Base-by-base conservation (phyloP, 108 stramenopile species). In the Nitzschia putrida region DNA sequence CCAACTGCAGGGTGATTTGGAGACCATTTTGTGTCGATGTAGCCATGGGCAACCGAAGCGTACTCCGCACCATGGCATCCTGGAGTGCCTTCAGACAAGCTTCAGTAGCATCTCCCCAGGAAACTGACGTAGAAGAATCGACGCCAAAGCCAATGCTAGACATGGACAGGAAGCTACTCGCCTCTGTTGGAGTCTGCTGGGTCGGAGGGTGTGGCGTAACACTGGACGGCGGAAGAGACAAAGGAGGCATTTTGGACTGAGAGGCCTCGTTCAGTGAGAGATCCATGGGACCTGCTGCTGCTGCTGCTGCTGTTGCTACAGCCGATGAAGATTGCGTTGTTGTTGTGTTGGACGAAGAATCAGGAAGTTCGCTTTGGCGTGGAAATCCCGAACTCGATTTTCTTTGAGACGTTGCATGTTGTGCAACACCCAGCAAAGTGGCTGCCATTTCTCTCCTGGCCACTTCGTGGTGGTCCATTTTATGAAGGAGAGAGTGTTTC, bases 61-160 rank as follows among this genome's bases (percentile, higher is more conserved):
- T 67, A 21, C 55, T 65, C 58, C 84, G 44, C n/a, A 64, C 71
- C 71, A 85, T 66, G 39, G 80, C 74, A 78, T 85, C 84, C n/a
- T 61, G 70, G 7, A 85, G 39, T 24, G 84, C 84, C 18, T 74
- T 64, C 8, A 57, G 22, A 16, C 80, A 60, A 14, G 84, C 80
- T 23, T 71, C 77, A n/a, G 84, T 85, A 11, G 84, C 84, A 73
- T 81, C 77, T 9, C 50, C 63, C 18, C 22, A 18, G 0, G 53
- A 61, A 3, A 4, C 29, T 1, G 42, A 1, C 42, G 44, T n/a
- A 54, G 38, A 61, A 22, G 76, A 40, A 74, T 73, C 81, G 13
- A 83, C 69, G 5, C 82, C 82, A 34, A 83, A 67, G 6, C 82
- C 82, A 24, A 83, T 68, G 57, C 64, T 67, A 0, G 66, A 63